Evolutionary conservation across 208 protist species (phyloP).

Genomic region (Trypanosoma lewisi): DNA sequence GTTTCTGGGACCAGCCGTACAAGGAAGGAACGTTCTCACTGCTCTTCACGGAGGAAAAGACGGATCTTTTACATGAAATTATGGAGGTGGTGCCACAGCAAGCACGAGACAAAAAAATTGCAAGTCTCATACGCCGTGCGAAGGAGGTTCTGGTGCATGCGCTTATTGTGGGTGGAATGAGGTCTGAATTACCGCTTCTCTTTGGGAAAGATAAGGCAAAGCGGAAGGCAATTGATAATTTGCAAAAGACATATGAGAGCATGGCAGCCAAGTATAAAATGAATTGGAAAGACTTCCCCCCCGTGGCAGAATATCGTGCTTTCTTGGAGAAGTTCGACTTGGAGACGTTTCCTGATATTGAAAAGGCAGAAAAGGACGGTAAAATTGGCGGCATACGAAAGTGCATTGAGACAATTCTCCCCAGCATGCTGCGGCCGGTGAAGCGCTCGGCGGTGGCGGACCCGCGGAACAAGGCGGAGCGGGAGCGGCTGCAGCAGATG

Average conservation of each 20-base stretch:
- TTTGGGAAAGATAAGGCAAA: conserved; percentile 77
- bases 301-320: conserved; percentile 35
- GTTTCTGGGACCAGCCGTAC: conserved; percentile 94
- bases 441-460: conserved; percentile 21
- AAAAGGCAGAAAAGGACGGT: conserved; percentile 70
- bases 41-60: conserved; percentile 79
- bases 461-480: conserved; percentile 39
- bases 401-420: conserved; percentile 56
- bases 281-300: conserved; percentile 59
- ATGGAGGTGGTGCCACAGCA: conserved; percentile 75
- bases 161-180: conserved; percentile 70
- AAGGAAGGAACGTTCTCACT: conserved; percentile 52
- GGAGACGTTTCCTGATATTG: conserved; percentile 50
- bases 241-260: conserved; percentile 56
- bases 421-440: conserved; percentile 57
- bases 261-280: conserved; percentile 58
- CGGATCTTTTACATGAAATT: conserved; percentile 84
- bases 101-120: conserved; percentile 86
- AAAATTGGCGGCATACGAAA: conserved; percentile 43
- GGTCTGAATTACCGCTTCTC: conserved; percentile 58
- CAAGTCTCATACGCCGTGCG: conserved; percentile 86
- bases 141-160: conserved; percentile 88
- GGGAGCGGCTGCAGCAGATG: conserved; percentile 37
- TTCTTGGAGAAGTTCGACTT: conserved; percentile 67
- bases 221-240: conserved; percentile 47